Base-by-base conservation (phyloP, 108 stramenopile species). In the Discostella stelligeroides region DNA sequence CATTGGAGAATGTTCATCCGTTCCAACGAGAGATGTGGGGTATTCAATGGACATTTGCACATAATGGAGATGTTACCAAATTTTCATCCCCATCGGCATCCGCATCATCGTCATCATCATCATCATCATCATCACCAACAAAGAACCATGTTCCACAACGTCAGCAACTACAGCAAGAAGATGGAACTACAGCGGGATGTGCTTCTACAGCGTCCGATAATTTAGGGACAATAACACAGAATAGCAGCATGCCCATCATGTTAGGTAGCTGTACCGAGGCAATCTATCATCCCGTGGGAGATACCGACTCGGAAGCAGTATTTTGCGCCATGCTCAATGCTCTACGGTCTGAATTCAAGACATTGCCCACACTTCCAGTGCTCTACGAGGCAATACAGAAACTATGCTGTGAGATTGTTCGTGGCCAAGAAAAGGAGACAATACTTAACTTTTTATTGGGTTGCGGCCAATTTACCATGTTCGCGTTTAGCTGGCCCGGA, bases 311-410 rank as follows among this genome's bases (percentile, higher is more conserved):
- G 13, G 96, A 97, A 64, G 86, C 89, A 4, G 90, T 87, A 46
- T 97, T 97, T 82, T 94, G 92, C 70, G 88, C 89, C 63, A 92
- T 97, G 66, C 74, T 97, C 58, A 97, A 95, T 76, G 86, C 85
- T 2, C 68, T 97, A 29, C 71, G 87, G 29, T 86, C 88, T 18
- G 80, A 86, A 62, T 97, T 94, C 64, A 55, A 28, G 30, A 72
- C 79, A 7, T 54, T 92, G 37, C 92, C 94, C 6, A 89, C 90
- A 17, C 68, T 94, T 37, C 90, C 92, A 7, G 90, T 92, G 17
- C 67, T 96, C 11, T 87, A 94, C 62, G 82, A 79, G 27, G 80
- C 84, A 24, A 60, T 97, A 18, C 75, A 85, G 30, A 62, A 73
- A 21, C 45, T 95, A 5, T 84, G 84, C 68, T 55, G 84, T 21